Evolutionary conservation across 805 yeast species (phyloP).

Genomic region (Wickerhamiella alocasiicola): DNA sequence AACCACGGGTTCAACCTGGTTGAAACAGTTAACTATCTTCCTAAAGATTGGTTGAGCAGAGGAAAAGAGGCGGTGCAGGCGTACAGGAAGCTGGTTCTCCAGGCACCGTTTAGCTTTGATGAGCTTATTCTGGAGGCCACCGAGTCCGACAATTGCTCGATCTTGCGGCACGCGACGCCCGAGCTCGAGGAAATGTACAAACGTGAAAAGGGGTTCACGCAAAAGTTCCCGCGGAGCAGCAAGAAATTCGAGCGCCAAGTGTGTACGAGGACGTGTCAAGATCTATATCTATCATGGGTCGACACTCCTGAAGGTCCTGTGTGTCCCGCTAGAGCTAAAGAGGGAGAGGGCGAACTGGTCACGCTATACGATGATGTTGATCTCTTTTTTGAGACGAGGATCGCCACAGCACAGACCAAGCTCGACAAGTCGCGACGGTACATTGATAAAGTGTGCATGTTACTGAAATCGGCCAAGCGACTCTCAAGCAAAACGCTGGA

Average conservation of each 20-base stretch:
- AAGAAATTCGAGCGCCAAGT: neutral
- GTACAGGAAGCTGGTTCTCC: neutral
- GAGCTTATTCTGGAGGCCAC: conserved; percentile 5
- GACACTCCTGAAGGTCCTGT: conserved; percentile 7
- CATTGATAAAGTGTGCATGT: neutral
- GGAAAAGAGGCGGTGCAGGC: neutral
- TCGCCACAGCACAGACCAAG: neutral
- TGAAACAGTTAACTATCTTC: conserved; percentile 3
- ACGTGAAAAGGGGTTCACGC: neutral
- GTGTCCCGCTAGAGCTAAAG: neutral
- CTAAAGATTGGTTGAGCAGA: conserved; percentile 2
- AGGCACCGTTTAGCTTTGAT: conserved; percentile 5
- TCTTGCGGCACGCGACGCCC: neutral
- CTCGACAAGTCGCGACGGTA: neutral
- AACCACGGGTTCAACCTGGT: conserved; percentile 13
- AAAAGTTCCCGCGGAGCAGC: neutral
- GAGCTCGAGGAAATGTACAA: neutral
- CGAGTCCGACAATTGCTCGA: neutral
- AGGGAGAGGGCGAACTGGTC: neutral
- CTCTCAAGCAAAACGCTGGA: neutral
- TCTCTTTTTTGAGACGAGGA: neutral
- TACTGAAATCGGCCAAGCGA: neutral
- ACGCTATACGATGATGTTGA: neutral
- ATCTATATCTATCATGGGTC: neutral
- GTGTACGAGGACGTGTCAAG: conserved; percentile 3